These are phyloP conservation scores for Candida oleophila DNA, from an alignment of 805 yeast genomes.

Conservation along the genomic window DNA sequence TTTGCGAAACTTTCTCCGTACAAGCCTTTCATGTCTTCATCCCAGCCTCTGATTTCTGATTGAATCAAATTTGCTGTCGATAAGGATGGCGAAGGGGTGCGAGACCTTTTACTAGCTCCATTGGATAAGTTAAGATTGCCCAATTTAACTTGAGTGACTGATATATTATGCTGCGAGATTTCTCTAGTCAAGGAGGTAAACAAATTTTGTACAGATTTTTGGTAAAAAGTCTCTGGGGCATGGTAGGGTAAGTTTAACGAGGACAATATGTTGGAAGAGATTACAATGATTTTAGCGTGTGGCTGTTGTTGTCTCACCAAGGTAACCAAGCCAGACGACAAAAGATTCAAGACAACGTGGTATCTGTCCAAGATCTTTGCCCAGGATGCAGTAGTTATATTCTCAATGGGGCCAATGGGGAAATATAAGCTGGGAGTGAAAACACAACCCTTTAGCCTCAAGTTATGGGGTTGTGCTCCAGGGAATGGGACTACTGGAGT, in stretches of 20 bases:
- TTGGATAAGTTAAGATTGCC: constrained; percentile 38
- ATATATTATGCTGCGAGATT: constrained; percentile 30
- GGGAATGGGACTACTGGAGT: constrained; percentile 58
- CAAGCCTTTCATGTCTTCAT: constrained; percentile 29
- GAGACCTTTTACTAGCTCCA: constrained; percentile 16
- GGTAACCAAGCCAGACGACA: constrained; percentile 55
- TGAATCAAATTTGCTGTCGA: constrained; percentile 21
- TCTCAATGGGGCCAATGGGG: constrained; percentile 68
- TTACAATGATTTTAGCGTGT: constrained; percentile 40
- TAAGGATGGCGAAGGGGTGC: constrained; percentile 10
- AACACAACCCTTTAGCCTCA: constrained; percentile 62
- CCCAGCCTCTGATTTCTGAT: constrained; percentile 41
- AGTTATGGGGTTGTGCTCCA: constrained; percentile 54
- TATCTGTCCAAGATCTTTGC: constrained; percentile 45
- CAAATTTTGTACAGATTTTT: constrained; percentile 39
- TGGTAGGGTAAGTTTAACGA: constrained; percentile 59
- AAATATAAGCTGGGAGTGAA: constrained; percentile 68
- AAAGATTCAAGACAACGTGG: constrained; percentile 47
- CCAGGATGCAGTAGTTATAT: constrained; percentile 54
- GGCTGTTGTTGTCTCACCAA: constrained; percentile 51
- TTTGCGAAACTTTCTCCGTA: constrained; percentile 32
- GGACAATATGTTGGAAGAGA: constrained; percentile 58
- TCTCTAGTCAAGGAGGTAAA: constrained; percentile 38
- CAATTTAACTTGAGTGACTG: constrained; percentile 39
- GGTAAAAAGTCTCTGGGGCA: constrained; percentile 59